Base-by-base conservation (phyloP, 176 grass and related monocot genomes). In the Echinochloa phyllopogon region DNA sequence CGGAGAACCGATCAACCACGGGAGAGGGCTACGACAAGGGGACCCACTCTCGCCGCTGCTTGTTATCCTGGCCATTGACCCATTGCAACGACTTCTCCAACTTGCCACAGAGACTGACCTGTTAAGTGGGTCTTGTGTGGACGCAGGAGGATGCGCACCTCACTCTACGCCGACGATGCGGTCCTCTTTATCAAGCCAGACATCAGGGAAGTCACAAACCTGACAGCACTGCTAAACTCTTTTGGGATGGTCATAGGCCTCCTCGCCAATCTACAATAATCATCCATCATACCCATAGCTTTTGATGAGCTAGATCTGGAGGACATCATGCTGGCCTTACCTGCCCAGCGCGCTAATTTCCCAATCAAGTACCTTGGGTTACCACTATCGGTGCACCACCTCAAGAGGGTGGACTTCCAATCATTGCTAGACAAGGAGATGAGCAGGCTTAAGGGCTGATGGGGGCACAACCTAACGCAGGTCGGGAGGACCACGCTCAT, bases 401-500 rank as follows among this genome's bases (percentile, higher is more conserved):
- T 55, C 0, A 5, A 2, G 2, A 55, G 6, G 1, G 17, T 6
- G 5, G 52, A 55, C 52, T 20, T 55, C 5, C 52, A 20, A 7
- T 6, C 16, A 0, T 2, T 55, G 1, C 1, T 20, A 0, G 52
- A 55, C 5, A 55, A 55, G 17, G 52, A 0, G 0, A 2, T 4
- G 0, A 14, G 52, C 1, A 55, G 7, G 7, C 1, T 55, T 0
- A 55, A 1, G 4, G 18, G 4, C 12, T 55, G 52, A 5, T 20
- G 18, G 4, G 52, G 52, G 0, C 52, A 17, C 17, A 55, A 55
- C 52, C 52, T 55, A 2, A 55, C 52, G 0, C 16, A 20, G 2
- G 52, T 4, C 0, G 52, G 52, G 0, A 16, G 52, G 6, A 0
- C 20, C 0, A 0, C 18, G 0, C 2, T 55, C 2, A 7, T 2